phyloP scores from a whole-genome alignment of 2,329 filamentous ascomycete genomes.

The Huntiella bhutanensis region DNA sequence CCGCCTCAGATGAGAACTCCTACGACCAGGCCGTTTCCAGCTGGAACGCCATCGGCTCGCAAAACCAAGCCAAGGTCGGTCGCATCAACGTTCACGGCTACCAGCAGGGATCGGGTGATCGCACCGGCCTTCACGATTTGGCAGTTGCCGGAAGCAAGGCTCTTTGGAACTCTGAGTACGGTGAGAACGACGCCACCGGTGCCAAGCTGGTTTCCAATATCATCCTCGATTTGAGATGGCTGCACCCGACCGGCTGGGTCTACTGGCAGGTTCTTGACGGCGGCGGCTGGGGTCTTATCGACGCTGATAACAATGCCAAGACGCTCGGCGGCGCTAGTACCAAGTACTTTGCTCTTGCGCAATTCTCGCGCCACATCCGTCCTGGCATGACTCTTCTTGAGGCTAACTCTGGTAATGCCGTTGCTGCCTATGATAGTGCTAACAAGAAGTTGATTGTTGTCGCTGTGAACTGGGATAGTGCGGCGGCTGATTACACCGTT shows the following conservation, averaged over 20 bases:
- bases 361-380: conserved; percentile 23
- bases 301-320: conserved; percentile 20
- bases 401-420: conserved; percentile 18
- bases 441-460: conserved; percentile 21
- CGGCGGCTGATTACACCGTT: conserved; percentile 19
- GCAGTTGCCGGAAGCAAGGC: conserved; percentile 16
- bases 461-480: conserved; percentile 21
- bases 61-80: conserved; percentile 16
- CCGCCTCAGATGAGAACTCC: conserved; percentile 23
- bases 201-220: conserved; percentile 14
- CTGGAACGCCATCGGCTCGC: conserved; percentile 16
- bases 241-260: conserved; percentile 25
- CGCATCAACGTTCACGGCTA: conserved; percentile 29
- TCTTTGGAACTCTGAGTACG: conserved; percentile 23
- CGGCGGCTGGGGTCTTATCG: conserved; percentile 23
- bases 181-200: conserved; percentile 23
- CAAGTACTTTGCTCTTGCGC: conserved; percentile 25
- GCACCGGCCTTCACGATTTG: conserved; percentile 18
- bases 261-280: conserved; percentile 26
- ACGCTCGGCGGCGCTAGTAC: conserved; percentile 17
- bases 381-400: conserved; percentile 22
- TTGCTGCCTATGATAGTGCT: conserved; percentile 22
- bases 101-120: conserved; percentile 18
- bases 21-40: conserved; percentile 22
- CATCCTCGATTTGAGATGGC: conserved; percentile 22